Conservation (phyloP, 2,329 filamentous ascomycete genomes). For the Hypomyces perniciosus region DNA sequence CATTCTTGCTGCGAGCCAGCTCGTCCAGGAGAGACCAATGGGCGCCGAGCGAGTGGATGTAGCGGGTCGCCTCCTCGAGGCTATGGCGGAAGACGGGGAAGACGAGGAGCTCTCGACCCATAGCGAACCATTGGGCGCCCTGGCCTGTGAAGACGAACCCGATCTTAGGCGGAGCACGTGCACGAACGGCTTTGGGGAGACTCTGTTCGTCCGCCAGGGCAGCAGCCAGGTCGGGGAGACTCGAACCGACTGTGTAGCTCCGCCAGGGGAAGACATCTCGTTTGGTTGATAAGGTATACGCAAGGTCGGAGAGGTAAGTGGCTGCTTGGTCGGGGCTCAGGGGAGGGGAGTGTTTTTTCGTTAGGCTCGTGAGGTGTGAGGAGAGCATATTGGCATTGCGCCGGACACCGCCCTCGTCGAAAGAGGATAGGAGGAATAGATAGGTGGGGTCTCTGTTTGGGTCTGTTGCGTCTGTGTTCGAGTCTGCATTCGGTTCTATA, state of each 20-base stretch:
- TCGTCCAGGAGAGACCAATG: slow-evolving; percentile 6
- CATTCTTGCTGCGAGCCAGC: not conserved
- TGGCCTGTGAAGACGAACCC: slow-evolving; percentile 12
- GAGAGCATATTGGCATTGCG: not conserved
- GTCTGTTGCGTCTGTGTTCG: not conserved
- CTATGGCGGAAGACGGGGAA: slow-evolving; percentile 3
- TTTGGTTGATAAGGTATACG: not conserved
- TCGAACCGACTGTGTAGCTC: not conserved
- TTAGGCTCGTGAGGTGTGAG: not conserved
- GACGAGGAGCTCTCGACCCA: slow-evolving; percentile 14
- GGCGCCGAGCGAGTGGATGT: not conserved
- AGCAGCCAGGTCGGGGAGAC: not conserved
- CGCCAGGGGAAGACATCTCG: not conserved
- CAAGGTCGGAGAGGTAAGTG: not conserved
- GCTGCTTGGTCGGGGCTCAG: not conserved
- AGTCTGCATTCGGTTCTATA: not conserved
- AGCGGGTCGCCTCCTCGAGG: not conserved
- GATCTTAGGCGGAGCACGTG: not conserved
- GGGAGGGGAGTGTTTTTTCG: not conserved
- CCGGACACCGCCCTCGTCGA: not conserved
- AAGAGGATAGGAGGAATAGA: not conserved
- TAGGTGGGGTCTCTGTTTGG: not conserved
- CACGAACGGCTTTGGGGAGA: not conserved
- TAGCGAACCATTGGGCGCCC: slow-evolving; percentile 17
- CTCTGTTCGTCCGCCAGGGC: not conserved